phyloP scores from a whole-genome alignment of 805 yeast species.

The Schizosaccharomyces cryophilus region DNA sequence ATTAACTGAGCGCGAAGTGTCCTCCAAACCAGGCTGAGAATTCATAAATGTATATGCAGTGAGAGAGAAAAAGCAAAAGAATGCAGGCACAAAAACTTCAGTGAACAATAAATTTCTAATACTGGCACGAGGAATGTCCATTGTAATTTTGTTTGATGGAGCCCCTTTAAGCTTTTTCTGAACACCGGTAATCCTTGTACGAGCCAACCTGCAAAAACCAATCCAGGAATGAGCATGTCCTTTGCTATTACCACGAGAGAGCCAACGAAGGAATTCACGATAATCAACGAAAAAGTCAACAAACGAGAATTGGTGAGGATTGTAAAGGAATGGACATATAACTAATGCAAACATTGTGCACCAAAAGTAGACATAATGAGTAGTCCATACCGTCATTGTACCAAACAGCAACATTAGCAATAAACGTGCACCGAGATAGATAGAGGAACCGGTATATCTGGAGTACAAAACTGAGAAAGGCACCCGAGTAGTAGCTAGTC shows the following conservation, averaged over 20 bases:
- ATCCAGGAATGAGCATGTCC: slow-evolving; percentile 60
- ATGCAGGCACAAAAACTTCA: slow-evolving; percentile 49
- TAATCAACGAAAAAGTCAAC: slow-evolving; percentile 89
- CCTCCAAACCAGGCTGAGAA: slow-evolving; percentile 58
- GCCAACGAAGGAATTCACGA: slow-evolving; percentile 76
- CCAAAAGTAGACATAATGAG: slow-evolving; percentile 94
- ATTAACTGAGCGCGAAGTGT: slow-evolving; percentile 23
- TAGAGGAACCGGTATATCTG: slow-evolving; percentile 48
- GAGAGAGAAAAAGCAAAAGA: slow-evolving; percentile 43
- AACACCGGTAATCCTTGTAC: slow-evolving; percentile 82
- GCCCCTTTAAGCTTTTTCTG: slow-evolving; percentile 48
- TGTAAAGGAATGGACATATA: slow-evolving; percentile 81
- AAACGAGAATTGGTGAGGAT: slow-evolving; percentile 94
- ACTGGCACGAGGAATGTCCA: slow-evolving; percentile 50
- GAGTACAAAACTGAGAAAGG: slow-evolving; percentile 52
- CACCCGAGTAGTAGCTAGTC: slow-evolving; percentile 65
- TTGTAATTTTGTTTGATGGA: slow-evolving; percentile 37
- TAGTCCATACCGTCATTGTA: slow-evolving; percentile 70
- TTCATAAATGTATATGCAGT: slow-evolving; percentile 60
- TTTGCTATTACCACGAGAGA: slow-evolving; percentile 50
- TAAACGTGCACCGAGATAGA: slow-evolving; percentile 52
- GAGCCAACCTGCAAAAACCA: slow-evolving; percentile 40
- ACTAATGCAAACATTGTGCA: slow-evolving; percentile 66
- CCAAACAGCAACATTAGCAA: slow-evolving; percentile 51
- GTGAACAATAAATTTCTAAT: slow-evolving; percentile 55